A percentile compares a stretch with the other conserved stretches of the same genome.
Evolutionary conservation across 2,329 filamentous ascomycete genomes (phyloP).

Genomic region (Canariomyces notabilis): DNA sequence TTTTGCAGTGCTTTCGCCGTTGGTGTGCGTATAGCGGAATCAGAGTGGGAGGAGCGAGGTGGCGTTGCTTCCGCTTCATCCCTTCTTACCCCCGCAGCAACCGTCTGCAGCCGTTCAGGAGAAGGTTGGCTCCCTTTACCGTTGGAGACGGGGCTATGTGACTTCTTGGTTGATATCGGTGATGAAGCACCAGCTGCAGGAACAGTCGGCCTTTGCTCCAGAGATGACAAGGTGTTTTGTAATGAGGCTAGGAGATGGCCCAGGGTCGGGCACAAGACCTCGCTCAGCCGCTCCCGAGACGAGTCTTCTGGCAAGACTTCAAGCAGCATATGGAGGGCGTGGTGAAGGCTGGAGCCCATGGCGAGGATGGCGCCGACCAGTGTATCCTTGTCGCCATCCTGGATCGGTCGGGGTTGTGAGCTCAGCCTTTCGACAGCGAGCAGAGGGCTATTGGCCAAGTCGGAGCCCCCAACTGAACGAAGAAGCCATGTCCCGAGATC

Average conservation of each 20-base stretch:
- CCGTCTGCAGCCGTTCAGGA: too few relatives aligned
- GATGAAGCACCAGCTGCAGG: too few relatives aligned
- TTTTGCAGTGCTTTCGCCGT: background rate
- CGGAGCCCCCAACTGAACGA: conserved; percentile 19
- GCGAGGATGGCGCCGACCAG: conserved; percentile 23
- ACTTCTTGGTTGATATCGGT: background rate
- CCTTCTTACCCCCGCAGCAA: too few relatives aligned
- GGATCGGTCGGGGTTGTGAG: conserved; percentile 17
- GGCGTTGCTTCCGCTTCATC: too few relatives aligned
- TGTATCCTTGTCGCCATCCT: conserved; percentile 22
- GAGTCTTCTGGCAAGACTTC: conserved; percentile 23
- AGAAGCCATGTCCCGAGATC: conserved; percentile 23
- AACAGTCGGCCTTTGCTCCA: conserved; percentile 1
- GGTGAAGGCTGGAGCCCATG: conserved; percentile 22
- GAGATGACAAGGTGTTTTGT: conserved; percentile 16
- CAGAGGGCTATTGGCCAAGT: conserved; percentile 18
- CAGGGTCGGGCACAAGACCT: conserved; percentile 24
- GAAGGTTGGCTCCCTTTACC: too few relatives aligned
- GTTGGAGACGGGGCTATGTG: too few relatives aligned
- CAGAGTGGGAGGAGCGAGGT: background rate
- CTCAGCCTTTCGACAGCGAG: conserved; percentile 21
- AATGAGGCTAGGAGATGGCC: conserved; percentile 20
- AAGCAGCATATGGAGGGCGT: conserved; percentile 22
- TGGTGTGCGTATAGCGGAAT: background rate
- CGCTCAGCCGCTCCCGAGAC: conserved; percentile 22